Base-by-base conservation (phyloP, 1,139 yeast genomes). In the Waltiozyma sp. region DNA sequence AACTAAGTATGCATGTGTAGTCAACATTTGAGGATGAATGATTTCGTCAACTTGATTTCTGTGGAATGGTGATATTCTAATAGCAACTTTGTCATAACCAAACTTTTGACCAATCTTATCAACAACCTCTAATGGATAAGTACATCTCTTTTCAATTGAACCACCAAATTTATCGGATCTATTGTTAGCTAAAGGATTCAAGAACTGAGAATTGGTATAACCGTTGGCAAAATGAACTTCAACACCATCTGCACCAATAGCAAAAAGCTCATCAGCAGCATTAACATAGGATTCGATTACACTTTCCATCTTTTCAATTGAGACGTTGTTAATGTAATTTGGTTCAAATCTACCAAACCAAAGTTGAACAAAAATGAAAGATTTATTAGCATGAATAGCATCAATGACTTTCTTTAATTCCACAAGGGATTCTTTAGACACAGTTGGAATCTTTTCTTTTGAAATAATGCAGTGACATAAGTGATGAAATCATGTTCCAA, bases 291-390 rank as follows among this genome's bases (percentile, higher is more conserved):
- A 60, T 38, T 56, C 44, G 33, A 66, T 55, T 44, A 60, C 58
- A 39, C 62, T 58, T 43, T 65, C 51, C 48, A 68, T 62, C 45
- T 67, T 70, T 24, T 43, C 55, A 38, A 62, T 41, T 15, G 43
- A 31, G 11, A 47, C 42, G 19, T 41, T 35, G 34, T 43, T 43
- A 2, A 42, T 35, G 6, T 41, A 43, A 10, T 80, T 70, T 46
- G 56, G 64, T 7, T 75, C 77, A 39, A 37, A 64, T 66, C 56
- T 84, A 66, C 42, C 86, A 87, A 44, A 77, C 81, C 83, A 79
- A 39, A 82, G 55, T 61, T 83, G 91, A 38, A 69, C 53, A 45
- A 73, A 66, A 16, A 74, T 59, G 46, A 59, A 69, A 1, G 83
- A 70, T 28, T 72, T 68, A 50, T 79, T 71, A 39, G 61, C 66